Evolutionary conservation across 2,329 filamentous ascomycete genomes (phyloP), one percentile per base, ranked within the genome.

Genomic region (Blastomyces gilchristii): DNA sequence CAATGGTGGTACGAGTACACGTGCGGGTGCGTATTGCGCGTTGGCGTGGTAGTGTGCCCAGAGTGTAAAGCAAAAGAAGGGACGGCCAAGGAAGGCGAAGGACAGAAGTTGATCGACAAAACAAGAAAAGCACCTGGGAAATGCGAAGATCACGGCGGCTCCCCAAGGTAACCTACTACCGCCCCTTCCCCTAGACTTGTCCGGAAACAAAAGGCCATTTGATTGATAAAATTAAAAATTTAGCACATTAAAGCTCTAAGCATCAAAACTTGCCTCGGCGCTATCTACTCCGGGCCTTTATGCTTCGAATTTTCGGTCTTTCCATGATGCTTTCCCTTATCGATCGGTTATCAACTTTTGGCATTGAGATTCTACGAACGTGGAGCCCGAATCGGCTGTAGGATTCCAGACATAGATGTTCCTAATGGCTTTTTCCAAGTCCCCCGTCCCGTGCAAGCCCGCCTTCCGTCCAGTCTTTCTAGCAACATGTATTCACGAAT

Each of bases 1-100:
- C 34, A 41, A 41, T 57, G 34, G 31, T 57, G 54, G 54, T 57
- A 57, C 37, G 34, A 39, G 14, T 57, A 57, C 37, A 57, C 54
- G 31, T 57, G 54, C n/a, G 54, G 54, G 8, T 57, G 54, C 34
- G 54, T 57, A n/a, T 14, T 39, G 37, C 34, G 54, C 34, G 37
- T 39, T n/a, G 54, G 34, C 18, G 5, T 22, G 18, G 54, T 57
- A 4, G 12, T 57, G 37, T 57, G 49, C 22, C 49, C 49, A 28
- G 49, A 41, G 12, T 57, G 54, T 25, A 34, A 43, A 25, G 12
- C 16, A 39, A 57, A 57, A 25, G 54, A 50, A 22, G 49, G 49
- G 25, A 50, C 49, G 22, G 49, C 12, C 49, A 50, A 50, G 49
- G n/a, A 50, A 22, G 49, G 54, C 22, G 28, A 39, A 25, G 37